These are phyloP conservation scores for Globisporangium polare DNA, from an alignment of 352 stramenopile species.

Conservation along the genomic window DNA sequence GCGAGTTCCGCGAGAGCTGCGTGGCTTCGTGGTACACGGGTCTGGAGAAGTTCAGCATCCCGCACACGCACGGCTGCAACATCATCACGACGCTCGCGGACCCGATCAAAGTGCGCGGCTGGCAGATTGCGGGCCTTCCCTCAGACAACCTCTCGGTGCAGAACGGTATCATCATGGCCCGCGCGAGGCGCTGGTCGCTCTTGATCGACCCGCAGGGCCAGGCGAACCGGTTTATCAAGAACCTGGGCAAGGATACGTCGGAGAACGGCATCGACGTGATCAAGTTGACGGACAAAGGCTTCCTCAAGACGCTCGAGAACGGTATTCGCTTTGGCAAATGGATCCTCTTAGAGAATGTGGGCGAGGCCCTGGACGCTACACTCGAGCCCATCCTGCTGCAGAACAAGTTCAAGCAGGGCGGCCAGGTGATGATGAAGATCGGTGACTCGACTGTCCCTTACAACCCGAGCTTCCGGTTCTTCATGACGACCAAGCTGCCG, in stretches of 20 bases:
- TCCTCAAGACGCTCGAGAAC: constrained; percentile 87
- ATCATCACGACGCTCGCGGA: constrained; percentile 88
- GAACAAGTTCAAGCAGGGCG: constrained; percentile 91
- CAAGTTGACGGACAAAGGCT: constrained; percentile 79
- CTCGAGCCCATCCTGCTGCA: constrained; percentile 90
- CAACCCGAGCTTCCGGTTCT: constrained; percentile 89
- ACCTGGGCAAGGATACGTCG: constrained; percentile 80
- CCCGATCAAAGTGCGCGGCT: constrained; percentile 87
- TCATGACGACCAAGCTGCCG: constrained; percentile 92
- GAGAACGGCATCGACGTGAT: constrained; percentile 86
- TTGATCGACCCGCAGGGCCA: constrained; percentile 92
- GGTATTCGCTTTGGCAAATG: constrained; percentile 91
- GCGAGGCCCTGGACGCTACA: constrained; percentile 84
- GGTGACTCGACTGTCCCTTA: constrained; percentile 90
- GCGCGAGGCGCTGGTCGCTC: constrained; percentile 86
- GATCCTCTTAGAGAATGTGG: constrained; percentile 89
- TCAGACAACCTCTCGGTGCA: constrained; percentile 90
- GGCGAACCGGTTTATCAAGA: constrained; percentile 93
- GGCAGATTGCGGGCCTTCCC: constrained; percentile 90
- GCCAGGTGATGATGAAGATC: constrained; percentile 92
- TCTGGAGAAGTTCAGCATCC: constrained; percentile 65
- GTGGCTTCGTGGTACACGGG: constrained; percentile 82
- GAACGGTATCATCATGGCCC: constrained; percentile 92
- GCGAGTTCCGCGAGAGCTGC: constrained; percentile 87
- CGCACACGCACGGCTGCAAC: constrained; percentile 82